phyloP scores from a whole-genome alignment of 257 asterid species.

The Scutellaria barbata region DNA sequence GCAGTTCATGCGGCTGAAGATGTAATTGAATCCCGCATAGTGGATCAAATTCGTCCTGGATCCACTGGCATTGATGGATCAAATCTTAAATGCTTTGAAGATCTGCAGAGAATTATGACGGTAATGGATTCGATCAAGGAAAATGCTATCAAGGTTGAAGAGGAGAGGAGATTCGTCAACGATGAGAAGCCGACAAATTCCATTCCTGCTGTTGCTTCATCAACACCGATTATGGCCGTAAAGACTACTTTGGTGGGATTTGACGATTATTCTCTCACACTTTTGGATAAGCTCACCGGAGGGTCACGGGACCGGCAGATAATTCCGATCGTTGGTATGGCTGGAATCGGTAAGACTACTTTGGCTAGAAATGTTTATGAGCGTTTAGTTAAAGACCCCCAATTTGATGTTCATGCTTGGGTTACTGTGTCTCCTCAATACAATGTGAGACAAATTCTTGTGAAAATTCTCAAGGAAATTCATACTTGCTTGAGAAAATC shows the following conservation, averaged over 20 bases:
- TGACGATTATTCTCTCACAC: background rate
- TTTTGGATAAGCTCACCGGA: constrained; percentile 14
- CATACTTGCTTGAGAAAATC: background rate
- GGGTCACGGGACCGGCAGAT: background rate
- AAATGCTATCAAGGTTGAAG: background rate
- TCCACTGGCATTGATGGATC: background rate
- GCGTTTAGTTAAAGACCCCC: no score
- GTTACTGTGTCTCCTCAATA: background rate
- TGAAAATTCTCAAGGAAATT: background rate
- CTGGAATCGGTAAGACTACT: constrained; percentile 28
- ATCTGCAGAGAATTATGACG: background rate
- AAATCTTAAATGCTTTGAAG: background rate
- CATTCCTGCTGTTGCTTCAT: constrained; percentile 1
- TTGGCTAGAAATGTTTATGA: constrained; percentile 1
- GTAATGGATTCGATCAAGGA: background rate
- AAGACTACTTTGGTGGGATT: constrained; percentile 17
- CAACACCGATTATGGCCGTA: background rate
- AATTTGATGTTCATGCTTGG: constrained; percentile 13
- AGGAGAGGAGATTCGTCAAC: background rate
- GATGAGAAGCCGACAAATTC: background rate
- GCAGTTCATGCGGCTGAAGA: constrained; percentile 19
- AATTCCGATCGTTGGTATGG: constrained; percentile 19
- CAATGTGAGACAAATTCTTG: background rate
- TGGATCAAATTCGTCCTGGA: constrained; percentile 4
- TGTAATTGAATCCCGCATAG: constrained; percentile 26